phyloP scores from a whole-genome alignment of 148 eudicot species.

The Rhododendron henanense region DNA sequence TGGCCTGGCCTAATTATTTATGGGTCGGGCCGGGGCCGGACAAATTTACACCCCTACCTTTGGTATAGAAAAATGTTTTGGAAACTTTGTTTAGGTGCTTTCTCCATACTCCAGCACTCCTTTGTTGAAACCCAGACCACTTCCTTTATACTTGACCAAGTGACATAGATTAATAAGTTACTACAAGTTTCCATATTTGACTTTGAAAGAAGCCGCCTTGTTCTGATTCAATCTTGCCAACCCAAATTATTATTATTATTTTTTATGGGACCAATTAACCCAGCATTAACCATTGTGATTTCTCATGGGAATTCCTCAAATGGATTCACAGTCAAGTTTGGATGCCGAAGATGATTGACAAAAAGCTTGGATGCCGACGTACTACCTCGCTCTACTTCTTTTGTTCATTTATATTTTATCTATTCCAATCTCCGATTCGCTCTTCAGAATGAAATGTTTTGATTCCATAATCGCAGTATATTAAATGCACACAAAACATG shows the following conservation, averaged over 20 bases:
- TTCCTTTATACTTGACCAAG: not conserved
- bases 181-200: not conserved
- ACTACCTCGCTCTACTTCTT: not conserved
- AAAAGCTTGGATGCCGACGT: not conserved
- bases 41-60: no score
- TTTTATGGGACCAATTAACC: no score
- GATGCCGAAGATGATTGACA: no score
- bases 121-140: not conserved
- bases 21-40: no score
- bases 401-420: not conserved
- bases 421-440: not conserved
- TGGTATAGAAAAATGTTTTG: not conserved
- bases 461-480: not conserved
- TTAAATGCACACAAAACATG: no score
- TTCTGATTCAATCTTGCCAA: not conserved
- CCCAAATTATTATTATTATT: not conserved
- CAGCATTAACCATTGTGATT: not conserved
- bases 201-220: not conserved
- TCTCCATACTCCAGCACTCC: not conserved
- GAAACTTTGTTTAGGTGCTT: not conserved
- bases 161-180: not conserved
- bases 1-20: no score
- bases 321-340: not conserved
- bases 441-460: not conserved
- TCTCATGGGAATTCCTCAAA: not conserved